Percentiles rank a stretch among this genome's conserved stretches.
Evolutionary conservation across 148 eudicot genomes (phyloP).

Genomic region (Persicaria maculosa): DNA sequence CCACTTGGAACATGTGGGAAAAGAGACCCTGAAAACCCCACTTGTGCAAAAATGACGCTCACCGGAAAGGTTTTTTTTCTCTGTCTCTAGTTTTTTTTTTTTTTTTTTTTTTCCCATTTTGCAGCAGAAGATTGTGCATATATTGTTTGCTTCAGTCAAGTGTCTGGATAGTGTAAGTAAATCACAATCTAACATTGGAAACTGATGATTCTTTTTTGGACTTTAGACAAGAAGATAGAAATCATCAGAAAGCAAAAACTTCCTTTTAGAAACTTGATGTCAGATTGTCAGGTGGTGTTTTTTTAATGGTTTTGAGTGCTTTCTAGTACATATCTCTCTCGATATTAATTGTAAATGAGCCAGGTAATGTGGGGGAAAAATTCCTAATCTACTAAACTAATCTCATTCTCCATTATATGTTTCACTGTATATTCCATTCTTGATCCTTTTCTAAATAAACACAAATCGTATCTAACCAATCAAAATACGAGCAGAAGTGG

Average conservation of each 20-base stretch:
- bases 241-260: background rate
- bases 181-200: background rate
- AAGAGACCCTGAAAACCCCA: slow-evolving; percentile 76
- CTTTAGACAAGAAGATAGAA: background rate
- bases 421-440: no score
- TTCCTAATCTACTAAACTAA: background rate
- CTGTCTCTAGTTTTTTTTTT: background rate
- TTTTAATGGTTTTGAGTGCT: background rate
- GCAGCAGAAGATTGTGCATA: background rate
- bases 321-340: background rate
- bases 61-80: slow-evolving; percentile 60
- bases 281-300: background rate
- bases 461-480: no score
- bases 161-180: background rate
- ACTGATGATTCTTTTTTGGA: background rate
- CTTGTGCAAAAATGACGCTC: slow-evolving; percentile 84
- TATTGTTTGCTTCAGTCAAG: background rate
- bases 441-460: no score
- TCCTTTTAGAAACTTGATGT: background rate
- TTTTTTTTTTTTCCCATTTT: background rate
- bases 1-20: slow-evolving; percentile 77
- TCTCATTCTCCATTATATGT: background rate
- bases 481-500: no score
- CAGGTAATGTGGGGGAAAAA: background rate
- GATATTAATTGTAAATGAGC: background rate